Percentiles rank a stretch among this genome's conserved stretches.
These are phyloP conservation scores for Brassica cretica DNA, from an alignment of 345 rosid species.

Conservation along the genomic window DNA sequence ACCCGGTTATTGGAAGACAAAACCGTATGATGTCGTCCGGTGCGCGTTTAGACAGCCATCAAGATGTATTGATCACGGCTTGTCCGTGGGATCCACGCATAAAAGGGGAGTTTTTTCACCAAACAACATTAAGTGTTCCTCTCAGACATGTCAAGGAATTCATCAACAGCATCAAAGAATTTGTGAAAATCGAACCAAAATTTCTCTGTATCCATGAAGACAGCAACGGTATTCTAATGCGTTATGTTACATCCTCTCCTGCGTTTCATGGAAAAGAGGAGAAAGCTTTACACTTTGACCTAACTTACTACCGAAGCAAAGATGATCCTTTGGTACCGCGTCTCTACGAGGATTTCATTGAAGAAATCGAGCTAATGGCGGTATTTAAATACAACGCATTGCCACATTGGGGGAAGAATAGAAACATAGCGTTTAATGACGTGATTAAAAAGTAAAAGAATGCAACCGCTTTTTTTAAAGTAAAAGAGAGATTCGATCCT, in stretches of 20 bases:
- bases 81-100: conserved; percentile 76
- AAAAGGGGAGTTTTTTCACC: conserved; percentile 62
- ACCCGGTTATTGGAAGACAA: conserved; percentile 71
- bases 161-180: conserved; percentile 58
- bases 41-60: conserved; percentile 59
- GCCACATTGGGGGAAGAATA: conserved; percentile 87
- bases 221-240: conserved; percentile 68
- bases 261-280: conserved; percentile 69
- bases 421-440: conserved; percentile 58
- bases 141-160: conserved; percentile 49
- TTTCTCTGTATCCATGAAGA: conserved; percentile 56
- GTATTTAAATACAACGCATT: conserved; percentile 60
- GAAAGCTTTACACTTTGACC: conserved; percentile 70
- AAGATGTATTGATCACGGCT: conserved; percentile 48
- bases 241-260: conserved; percentile 64
- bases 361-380: conserved; percentile 83
- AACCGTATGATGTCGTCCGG: conserved; percentile 71
- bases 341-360: conserved; percentile 56
- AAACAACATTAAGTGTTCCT: conserved; percentile 54
- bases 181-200: conserved; percentile 47
- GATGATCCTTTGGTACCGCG: conserved; percentile 64
- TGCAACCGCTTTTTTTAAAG: conserved; percentile 45
- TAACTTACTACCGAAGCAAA: conserved; percentile 69
- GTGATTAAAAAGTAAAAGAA: conserved; percentile 51
- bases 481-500: conserved; percentile 59